These are phyloP conservation scores for Rhytidhysteron rufulum DNA, from an alignment of 2,329 filamentous ascomycete species.

Conservation along the genomic window DNA sequence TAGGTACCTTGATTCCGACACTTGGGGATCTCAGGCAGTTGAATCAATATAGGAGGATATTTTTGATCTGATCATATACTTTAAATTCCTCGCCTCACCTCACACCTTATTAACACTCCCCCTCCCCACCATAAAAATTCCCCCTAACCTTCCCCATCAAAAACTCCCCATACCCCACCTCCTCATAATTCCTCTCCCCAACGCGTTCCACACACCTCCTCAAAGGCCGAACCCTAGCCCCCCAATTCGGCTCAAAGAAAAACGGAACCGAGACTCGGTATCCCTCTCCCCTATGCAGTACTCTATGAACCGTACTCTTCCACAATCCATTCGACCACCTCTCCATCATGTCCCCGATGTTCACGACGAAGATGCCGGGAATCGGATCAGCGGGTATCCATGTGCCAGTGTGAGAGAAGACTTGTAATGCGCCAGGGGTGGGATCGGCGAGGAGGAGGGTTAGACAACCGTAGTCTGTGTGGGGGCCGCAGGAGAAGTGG, in stretches of 20 bases:
- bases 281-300: slow-evolving; percentile 38
- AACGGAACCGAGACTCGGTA: slow-evolving; percentile 46
- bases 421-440: slow-evolving; percentile 42
- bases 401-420: slow-evolving; percentile 36
- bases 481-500: slow-evolving; percentile 39
- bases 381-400: slow-evolving; percentile 47
- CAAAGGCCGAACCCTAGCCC: slow-evolving; percentile 37
- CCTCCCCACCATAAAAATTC: slow-evolving; percentile 36
- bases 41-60: too few species aligned
- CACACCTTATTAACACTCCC: too few species aligned
- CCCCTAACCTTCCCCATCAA: slow-evolving; percentile 39
- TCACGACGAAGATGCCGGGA: slow-evolving; percentile 45
- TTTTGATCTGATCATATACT: too few species aligned
- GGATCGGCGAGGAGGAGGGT: slow-evolving; percentile 45
- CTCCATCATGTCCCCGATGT: slow-evolving; percentile 49
- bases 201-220: slow-evolving; percentile 32
- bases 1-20: too few species aligned
- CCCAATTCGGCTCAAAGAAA: slow-evolving; percentile 47
- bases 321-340: slow-evolving; percentile 44
- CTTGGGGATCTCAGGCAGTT: too few species aligned
- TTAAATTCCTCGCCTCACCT: too few species aligned
- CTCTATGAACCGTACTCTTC: slow-evolving; percentile 43
- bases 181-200: slow-evolving; percentile 28
- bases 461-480: slow-evolving; percentile 46
- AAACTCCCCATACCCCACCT: slow-evolving; percentile 41